A percentile compares a stretch with the other conserved stretches of the same genome.
These are phyloP conservation scores for Paramecium sexaurelia DNA, from an alignment of 73 alveolate species.

Conservation along the genomic window DNA sequence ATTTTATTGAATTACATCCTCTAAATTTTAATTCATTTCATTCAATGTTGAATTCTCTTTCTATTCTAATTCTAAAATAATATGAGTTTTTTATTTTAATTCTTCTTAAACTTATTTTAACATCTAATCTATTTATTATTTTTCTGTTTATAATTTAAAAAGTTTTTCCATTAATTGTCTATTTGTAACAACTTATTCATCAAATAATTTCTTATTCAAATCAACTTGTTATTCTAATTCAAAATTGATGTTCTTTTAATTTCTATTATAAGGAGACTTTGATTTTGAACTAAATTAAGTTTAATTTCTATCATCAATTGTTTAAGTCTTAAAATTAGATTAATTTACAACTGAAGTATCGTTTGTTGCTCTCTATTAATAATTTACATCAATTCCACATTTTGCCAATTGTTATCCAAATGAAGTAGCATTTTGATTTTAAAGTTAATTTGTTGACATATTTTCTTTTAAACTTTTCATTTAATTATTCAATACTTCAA, in stretches of 20 bases:
- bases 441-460: not conserved
- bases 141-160: not conserved
- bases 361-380: not conserved
- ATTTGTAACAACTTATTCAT: not conserved
- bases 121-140: not conserved
- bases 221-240: not conserved
- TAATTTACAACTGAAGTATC: not conserved
- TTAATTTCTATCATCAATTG: not conserved
- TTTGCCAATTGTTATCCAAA: not conserved
- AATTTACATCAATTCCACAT: not conserved
- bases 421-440: not conserved
- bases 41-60: not conserved
- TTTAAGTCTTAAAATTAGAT: not conserved
- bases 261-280: slow-evolving; percentile 42
- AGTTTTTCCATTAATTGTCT: not conserved
- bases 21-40: not conserved
- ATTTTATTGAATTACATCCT: not conserved
- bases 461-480: slow-evolving; percentile 27
- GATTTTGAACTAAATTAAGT: slow-evolving; percentile 38
- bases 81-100: not conserved
- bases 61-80: not conserved
- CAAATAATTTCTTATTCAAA: not conserved
- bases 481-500: not conserved
- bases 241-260: not conserved
- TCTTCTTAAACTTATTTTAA: not conserved